Evolutionary conservation across 306 rosid genomes (phyloP).

Genomic region (Casuarina glauca): DNA sequence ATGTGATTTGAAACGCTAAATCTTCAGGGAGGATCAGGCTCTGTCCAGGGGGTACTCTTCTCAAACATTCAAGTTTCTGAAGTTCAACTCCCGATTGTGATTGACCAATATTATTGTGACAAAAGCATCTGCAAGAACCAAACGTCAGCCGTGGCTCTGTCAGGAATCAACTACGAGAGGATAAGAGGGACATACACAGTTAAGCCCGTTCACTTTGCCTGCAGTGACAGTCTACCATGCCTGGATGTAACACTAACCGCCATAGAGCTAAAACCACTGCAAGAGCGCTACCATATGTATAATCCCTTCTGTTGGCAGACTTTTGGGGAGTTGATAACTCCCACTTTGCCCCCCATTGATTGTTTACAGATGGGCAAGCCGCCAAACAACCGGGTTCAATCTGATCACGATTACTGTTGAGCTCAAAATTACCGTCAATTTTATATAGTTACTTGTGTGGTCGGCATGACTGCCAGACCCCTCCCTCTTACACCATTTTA

Average conservation of each 20-base stretch:
- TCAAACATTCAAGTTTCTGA: conserved; percentile 86
- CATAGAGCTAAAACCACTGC: conserved; percentile 71
- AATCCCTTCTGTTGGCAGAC: conserved; percentile 94
- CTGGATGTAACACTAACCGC: conserved; percentile 74
- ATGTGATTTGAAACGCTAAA: not conserved
- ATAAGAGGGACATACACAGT: conserved; percentile 86
- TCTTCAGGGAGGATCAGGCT: conserved; percentile 92
- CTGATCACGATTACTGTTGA: conserved; percentile 69
- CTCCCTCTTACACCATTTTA: conserved; percentile 50
- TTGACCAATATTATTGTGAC: conserved; percentile 95
- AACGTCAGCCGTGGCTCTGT: conserved; percentile 75
- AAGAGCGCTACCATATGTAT: conserved; percentile 72
- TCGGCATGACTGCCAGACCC: conserved; percentile 56
- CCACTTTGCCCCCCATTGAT: conserved; percentile 78
- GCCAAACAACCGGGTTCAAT: conserved; percentile 64
- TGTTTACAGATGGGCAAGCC: conserved; percentile 92
- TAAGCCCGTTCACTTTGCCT: conserved; percentile 90
- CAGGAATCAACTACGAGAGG: conserved; percentile 89
- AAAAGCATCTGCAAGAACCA: conserved; percentile 74
- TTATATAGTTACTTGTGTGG: conserved; percentile 48
- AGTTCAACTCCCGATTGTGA: conserved; percentile 88
- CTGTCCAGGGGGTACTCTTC: conserved; percentile 81
- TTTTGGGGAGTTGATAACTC: conserved; percentile 77
- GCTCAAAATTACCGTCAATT: conserved; percentile 26
- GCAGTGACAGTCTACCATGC: conserved; percentile 92